Evolutionary conservation across 495 filamentous ascomycete species (phyloP), one percentile per base, ranked within the genome.

Genomic region (Annulohypoxylon nitens): DNA sequence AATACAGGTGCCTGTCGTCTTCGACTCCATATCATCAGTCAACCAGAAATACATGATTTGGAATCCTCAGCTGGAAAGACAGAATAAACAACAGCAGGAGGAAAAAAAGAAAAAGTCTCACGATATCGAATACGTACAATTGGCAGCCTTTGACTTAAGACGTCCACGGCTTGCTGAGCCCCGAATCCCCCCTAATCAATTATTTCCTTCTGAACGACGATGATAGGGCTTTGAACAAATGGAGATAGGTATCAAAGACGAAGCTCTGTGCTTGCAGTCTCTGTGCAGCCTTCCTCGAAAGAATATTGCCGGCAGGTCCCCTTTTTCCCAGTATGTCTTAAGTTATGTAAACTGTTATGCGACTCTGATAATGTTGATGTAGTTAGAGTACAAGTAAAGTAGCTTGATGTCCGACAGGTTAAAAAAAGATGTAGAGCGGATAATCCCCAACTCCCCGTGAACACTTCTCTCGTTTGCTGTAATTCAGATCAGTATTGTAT

Each of bases 251-350:
- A 78, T 75, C 68, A 68, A 80, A 85, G 82, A 84, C 78, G 82
- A 85, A 85, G 83, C 83, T 85, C 81, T 85, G 77, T 85, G 83
- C 83, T 84, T 82, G 78, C 82, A 81, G 77, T 81, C 82, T 77
- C 62, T 59, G 53, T 20, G 59, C 43, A 71, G 45, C 64, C 68
- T 75, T 67, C 64, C 70, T 71, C 64, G 67, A 67, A 70, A 67
- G 41, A 51, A 62, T 62, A 62, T 68, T 51, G 43, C 53, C 50
- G 47, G 72, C 59, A 68, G 63, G 67, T 59, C 39, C 48, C 59
- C 37, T 64, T 59, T 23, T 51, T 63, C 57, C 67, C 53, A 67
- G 68, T 36, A 60, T 58, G 61, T 55, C 33, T 34, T 47, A 47
- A 18, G 43, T 47, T 47, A 39, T 39, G 12, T 37, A 41, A 57